Evolutionary conservation across 106 monocot genomes (phyloP), one percentile per base, ranked within the genome.

Genomic region (Dioscorea dumetorum): DNA sequence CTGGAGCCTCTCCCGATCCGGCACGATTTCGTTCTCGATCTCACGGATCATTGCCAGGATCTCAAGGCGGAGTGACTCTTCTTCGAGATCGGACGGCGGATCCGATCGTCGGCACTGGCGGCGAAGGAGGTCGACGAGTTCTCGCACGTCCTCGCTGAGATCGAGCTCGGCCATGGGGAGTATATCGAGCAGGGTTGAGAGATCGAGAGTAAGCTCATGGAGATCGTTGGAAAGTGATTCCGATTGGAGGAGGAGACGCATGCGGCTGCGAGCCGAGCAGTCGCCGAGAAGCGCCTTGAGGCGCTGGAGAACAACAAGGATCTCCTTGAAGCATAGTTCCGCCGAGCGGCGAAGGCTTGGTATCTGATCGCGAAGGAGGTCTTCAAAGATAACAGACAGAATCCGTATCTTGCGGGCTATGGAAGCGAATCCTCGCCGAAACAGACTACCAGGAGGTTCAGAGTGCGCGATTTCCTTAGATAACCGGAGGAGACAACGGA

Each of bases 21-120:
- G 90, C 16, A 75, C 80, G 62, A 82, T 81, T 77, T 78, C 82
- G 8, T 51, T 22, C 85, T 95, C 94, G 49, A 91, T 63, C 16
- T 85, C 79, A 5, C 48, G 33, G 31, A 95, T 79, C 71, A 85
- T 64, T n/a, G 53, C 49, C 10, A 85, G 81, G 24, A 95, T 81
- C 57, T 83, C 81, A 8, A 57, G 28, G 1, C 71, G 66, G 22
- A 88, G 71, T 8, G 24, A n/a, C 18, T 76, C 78, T 19, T 82
- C 77, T 0, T 49, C 61, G 7, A 28, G 72, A 51, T 48, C 82
- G 78, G 4, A 57, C 20, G 11, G 70, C 8, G 60, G 0, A 28
- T 70, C 22, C 3, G 74, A 58, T 5, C 74, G 70, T 20, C 81
- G 75, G 73, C 87, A 79, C 75, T 90, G 90, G 18, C 67, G 59